A percentile compares a stretch with the other conserved stretches of the same genome.
phyloP scores from a whole-genome alignment of 306 rosid species.

The Biancaea sappan region DNA sequence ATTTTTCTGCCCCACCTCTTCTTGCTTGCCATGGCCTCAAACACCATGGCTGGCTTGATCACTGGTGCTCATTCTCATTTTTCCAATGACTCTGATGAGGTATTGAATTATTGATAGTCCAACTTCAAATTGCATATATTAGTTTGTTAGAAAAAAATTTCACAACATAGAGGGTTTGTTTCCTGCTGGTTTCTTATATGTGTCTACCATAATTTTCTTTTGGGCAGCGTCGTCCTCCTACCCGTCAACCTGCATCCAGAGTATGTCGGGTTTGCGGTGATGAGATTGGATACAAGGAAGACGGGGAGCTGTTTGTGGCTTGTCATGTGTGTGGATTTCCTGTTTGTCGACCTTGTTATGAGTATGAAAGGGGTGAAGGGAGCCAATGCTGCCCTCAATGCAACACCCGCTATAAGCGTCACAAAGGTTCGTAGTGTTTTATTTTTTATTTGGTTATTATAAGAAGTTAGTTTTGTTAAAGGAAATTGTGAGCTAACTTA shows the following conservation, averaged over 20 bases:
- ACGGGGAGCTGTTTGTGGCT: slow-evolving; percentile 77
- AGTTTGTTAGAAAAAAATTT: not conserved
- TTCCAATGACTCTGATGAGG: slow-evolving; percentile 58
- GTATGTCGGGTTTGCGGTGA: slow-evolving; percentile 83
- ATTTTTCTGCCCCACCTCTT: slow-evolving; percentile 10
- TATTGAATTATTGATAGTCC: slow-evolving; percentile 36
- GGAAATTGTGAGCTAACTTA: not conserved
- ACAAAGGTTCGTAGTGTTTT: slow-evolving; percentile 52
- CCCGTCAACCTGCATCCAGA: slow-evolving; percentile 45
- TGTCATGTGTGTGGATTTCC: slow-evolving; percentile 88
- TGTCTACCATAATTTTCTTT: not conserved
- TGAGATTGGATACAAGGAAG: slow-evolving; percentile 74
- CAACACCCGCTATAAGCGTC: slow-evolving; percentile 87
- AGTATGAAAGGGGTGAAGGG: slow-evolving; percentile 94
- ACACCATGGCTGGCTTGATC: slow-evolving; percentile 83
- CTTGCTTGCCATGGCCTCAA: slow-evolving; percentile 57
- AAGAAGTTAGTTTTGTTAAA: not conserved
- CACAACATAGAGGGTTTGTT: not conserved
- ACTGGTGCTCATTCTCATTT: slow-evolving; percentile 63
- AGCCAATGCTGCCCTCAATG: slow-evolving; percentile 89
- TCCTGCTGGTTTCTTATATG: not conserved
- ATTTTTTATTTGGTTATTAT: not conserved
- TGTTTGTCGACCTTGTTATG: slow-evolving; percentile 88
- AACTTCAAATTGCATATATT: slow-evolving; percentile 19
- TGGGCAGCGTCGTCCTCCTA: slow-evolving; percentile 52